Conservation (phyloP, 1,284 basidiomycete species). For the Rhodotorula sp. region DNA sequence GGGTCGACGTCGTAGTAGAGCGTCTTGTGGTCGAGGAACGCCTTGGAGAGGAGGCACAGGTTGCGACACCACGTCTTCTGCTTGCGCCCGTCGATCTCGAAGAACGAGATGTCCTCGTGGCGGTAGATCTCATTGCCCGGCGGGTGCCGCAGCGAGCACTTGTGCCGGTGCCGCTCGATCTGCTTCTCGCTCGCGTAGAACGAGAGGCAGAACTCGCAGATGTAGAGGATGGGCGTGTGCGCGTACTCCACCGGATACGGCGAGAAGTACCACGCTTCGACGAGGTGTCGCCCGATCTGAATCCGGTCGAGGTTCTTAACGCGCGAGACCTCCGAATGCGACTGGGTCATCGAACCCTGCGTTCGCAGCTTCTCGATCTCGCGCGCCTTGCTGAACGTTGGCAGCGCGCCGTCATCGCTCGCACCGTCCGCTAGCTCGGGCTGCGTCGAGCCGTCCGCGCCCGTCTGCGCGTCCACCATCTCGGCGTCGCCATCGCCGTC, state of each 20-base stretch:
- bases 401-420: slow-evolving; percentile 51
- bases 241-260: slow-evolving; percentile 98
- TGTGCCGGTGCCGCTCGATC: slow-evolving; percentile 83
- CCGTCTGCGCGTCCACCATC: slow-evolving; percentile 50
- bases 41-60: slow-evolving; percentile 93
- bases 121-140: slow-evolving; percentile 99
- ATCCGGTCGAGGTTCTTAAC: slow-evolving; percentile 98
- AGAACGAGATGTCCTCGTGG: slow-evolving; percentile 93
- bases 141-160: slow-evolving; percentile 91
- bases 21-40: slow-evolving; percentile 99
- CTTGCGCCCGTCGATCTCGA: slow-evolving; percentile 95
- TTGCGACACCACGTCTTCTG: slow-evolving; percentile 98
- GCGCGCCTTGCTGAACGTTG: slow-evolving; percentile 81
- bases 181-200: slow-evolving; percentile 86
- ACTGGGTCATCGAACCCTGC: slow-evolving; percentile 98
- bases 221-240: slow-evolving; percentile 88
- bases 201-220: slow-evolving; percentile 97
- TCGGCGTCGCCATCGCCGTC: slow-evolving; percentile 55
- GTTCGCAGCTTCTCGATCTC: slow-evolving; percentile 98
- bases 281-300: slow-evolving; percentile 93
- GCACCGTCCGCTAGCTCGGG: slow-evolving; percentile 7
- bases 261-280: slow-evolving; percentile 99
- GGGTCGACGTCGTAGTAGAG: slow-evolving; percentile 99
- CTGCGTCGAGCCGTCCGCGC: slow-evolving; percentile 45
- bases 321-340: slow-evolving; percentile 91